These are phyloP conservation scores for Centella asiatica DNA, from an alignment of 129 eudicot genomes.

Conservation along the genomic window DNA sequence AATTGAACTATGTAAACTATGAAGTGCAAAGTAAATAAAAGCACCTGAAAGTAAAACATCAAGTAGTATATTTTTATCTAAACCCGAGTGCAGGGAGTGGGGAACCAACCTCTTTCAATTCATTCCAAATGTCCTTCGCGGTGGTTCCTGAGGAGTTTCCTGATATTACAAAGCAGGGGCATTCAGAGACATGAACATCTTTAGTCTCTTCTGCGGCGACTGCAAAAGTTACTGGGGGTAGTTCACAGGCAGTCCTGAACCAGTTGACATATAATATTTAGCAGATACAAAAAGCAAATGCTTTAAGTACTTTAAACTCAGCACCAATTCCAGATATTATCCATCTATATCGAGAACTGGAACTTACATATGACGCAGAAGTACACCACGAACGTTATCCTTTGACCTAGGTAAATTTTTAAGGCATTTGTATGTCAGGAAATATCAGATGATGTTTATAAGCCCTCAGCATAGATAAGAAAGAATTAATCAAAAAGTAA, in stretches of 20 bases:
- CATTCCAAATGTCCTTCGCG: slow-evolving; percentile 57
- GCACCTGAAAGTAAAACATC: not conserved
- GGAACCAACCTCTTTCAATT: slow-evolving; percentile 39
- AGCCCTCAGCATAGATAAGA: not conserved
- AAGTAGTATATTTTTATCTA: not conserved
- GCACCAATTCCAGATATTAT: not conserved
- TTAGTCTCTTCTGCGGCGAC: slow-evolving; percentile 45
- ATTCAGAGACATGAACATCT: slow-evolving; percentile 44
- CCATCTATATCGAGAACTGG: not conserved
- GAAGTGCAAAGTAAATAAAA: not conserved
- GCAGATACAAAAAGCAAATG: not conserved
- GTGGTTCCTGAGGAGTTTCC: slow-evolving; percentile 42
- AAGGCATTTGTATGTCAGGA: slow-evolving; percentile 22
- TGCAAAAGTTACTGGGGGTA: slow-evolving; percentile 43
- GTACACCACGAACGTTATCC: slow-evolving; percentile 42
- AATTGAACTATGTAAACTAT: not conserved
- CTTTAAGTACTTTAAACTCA: not conserved
- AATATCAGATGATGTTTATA: not conserved
- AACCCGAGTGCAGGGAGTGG: not conserved
- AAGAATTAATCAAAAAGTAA: not conserved
- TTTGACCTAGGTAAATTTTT: slow-evolving; percentile 30
- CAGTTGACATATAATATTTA: slow-evolving; percentile 2
- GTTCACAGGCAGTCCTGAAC: slow-evolving; percentile 44
- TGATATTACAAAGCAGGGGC: slow-evolving; percentile 54
- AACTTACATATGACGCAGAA: slow-evolving; percentile 53